Base-by-base conservation (phyloP, 805 yeast species). In the Saturnispora quitensis region DNA sequence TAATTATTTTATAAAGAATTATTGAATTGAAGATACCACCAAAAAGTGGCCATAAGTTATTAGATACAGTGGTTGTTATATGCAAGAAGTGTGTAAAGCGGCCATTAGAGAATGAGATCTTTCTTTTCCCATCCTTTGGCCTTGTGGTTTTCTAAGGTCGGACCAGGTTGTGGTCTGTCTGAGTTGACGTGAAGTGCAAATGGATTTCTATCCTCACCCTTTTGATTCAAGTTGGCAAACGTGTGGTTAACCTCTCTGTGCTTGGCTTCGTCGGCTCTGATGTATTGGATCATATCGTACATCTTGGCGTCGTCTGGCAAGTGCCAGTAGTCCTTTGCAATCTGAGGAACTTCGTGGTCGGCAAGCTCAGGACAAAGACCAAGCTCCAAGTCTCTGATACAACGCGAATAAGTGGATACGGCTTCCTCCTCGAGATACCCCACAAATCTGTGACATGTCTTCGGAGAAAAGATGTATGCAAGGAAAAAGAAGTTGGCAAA, bases 181-280 rank as follows among this genome's bases (percentile, higher is more conserved):
- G 40, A 51, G n/a, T 62, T 62, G 27, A 73, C 66, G 33, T 71
- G 66, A 45, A 78, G 61, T 38, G 77, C 89, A 64, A 79, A 84
- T 13, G 90, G 90, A 61, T 84, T 84, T 59, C 88, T 73, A 62
- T 84, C 89, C 1, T 45, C 48, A 34, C 64, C 65, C 31, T 66
- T 64, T n/a, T 56, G 55, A 43, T 62, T 62, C 58, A 84, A 72
- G 59, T 83, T 83, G 13, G 86, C 89, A 60, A 83, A 74, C 0
- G 89, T 84, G 60, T 84, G 90, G 67, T 84, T 84, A 28, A 84
- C 89, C 61, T 84, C 90, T 65, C 90, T 74, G 62, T 84, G 89
- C 63, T 84, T 84, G 40, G 88, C 83, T 65, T 84, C 90, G 60
- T 84, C 90, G 1, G 90, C 90, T 56, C 89, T 74, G 24, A 84